phyloP scores from a whole-genome alignment of 2,329 filamentous ascomycete genomes.

The Fusarium sp. region DNA sequence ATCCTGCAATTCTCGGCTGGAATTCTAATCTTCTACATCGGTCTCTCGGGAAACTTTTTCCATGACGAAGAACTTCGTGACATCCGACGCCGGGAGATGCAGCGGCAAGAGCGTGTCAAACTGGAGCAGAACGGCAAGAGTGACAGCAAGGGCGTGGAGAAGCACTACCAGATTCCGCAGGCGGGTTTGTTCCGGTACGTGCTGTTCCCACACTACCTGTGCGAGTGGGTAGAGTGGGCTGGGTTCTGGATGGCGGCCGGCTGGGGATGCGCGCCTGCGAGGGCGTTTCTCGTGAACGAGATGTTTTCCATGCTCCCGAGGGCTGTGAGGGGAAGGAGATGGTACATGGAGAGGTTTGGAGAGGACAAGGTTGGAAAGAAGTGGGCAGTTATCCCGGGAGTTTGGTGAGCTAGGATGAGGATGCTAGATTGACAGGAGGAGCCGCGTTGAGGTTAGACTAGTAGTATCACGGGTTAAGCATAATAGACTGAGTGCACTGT shows the following conservation, averaged over 20 bases:
- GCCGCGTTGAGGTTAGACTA: neutral
- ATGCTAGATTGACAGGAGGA: conserved; percentile 16
- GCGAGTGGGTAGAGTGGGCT: conserved; percentile 95
- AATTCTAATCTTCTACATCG: conserved; percentile 79
- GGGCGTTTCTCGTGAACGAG: conserved; percentile 87
- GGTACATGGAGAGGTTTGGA: conserved; percentile 92
- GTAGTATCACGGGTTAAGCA: neutral
- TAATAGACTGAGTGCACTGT: neutral
- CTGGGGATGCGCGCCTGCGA: conserved; percentile 76
- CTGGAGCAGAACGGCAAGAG: conserved; percentile 49
- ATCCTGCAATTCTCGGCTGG: conserved; percentile 68
- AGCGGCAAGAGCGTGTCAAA: conserved; percentile 60
- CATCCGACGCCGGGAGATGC: conserved; percentile 78
- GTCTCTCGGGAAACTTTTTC: conserved; percentile 83
- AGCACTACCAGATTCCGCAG: conserved; percentile 88
- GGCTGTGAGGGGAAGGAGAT: conserved; percentile 81
- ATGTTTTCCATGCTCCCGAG: conserved; percentile 90
- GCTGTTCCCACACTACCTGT: conserved; percentile 93
- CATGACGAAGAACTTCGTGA: conserved; percentile 92
- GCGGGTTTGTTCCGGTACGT: conserved; percentile 85
- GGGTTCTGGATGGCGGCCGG: conserved; percentile 86
- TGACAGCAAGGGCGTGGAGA: conserved; percentile 59
- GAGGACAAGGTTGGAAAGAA: conserved; percentile 79
- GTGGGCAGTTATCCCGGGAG: conserved; percentile 75
- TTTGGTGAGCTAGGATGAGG: conserved; percentile 59